phyloP scores from a whole-genome alignment of 2,329 filamentous ascomycete species.

The Botryosphaeria dothidea region DNA sequence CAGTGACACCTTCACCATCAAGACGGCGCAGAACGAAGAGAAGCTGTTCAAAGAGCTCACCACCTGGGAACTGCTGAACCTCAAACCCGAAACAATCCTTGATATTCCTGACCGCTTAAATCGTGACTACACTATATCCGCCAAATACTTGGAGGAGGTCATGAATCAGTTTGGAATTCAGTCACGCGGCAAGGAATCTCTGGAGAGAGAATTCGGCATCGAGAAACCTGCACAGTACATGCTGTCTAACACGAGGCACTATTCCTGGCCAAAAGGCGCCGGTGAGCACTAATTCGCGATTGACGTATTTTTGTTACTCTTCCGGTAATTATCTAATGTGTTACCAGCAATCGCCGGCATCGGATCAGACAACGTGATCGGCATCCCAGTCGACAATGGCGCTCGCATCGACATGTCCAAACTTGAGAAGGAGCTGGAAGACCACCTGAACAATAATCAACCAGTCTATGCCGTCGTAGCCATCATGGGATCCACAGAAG shows the following conservation, averaged over 20 bases:
- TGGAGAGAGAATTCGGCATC: conserved; percentile 39
- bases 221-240: conserved; percentile 38
- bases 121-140: conserved; percentile 43
- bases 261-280: conserved; percentile 53
- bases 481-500: conserved; percentile 52
- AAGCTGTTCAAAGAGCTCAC: conserved; percentile 41
- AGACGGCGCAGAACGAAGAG: conserved; percentile 31
- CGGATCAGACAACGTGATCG: conserved; percentile 45
- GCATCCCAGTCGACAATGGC: conserved; percentile 42
- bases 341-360: conserved; percentile 46
- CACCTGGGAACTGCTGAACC: conserved; percentile 50
- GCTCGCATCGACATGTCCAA: conserved; percentile 41
- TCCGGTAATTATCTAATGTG: conserved; percentile 28
- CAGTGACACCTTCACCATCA: conserved; percentile 30
- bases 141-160: conserved; percentile 34
- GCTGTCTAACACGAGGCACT: conserved; percentile 47
- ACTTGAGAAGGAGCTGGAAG: conserved; percentile 35
- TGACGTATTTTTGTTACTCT: not conserved
- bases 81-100: conserved; percentile 41
- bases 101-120: conserved; percentile 43
- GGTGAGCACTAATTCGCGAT: conserved; percentile 33
- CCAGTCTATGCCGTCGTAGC: conserved; percentile 48
- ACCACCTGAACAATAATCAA: conserved; percentile 29
- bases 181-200: conserved; percentile 40
- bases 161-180: conserved; percentile 42